phyloP scores from a whole-genome alignment of 345 rosid species.

The Pistacia atlantica region DNA sequence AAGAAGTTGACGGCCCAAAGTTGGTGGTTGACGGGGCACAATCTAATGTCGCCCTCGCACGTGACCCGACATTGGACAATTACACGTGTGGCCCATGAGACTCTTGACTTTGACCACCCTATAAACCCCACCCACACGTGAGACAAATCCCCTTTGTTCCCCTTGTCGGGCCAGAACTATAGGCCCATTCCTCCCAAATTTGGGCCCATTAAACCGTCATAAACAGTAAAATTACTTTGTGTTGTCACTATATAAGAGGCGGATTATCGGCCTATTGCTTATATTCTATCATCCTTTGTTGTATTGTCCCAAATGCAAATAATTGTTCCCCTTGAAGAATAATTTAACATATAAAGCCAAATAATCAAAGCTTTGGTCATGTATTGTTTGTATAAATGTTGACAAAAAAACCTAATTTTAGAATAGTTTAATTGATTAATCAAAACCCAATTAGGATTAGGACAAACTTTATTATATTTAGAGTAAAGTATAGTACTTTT shows the following conservation, averaged over 20 bases:
- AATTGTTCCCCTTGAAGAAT: not conserved
- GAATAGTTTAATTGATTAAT: no score
- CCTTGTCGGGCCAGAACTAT: constrained; percentile 19
- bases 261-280: not conserved
- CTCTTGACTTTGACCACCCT: constrained; percentile 29
- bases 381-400: not conserved
- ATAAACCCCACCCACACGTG: constrained; percentile 54
- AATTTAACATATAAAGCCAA: not conserved
- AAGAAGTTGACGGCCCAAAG: constrained; percentile 20
- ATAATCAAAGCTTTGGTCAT: not conserved
- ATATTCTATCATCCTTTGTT: not conserved
- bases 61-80: constrained; percentile 22
- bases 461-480: no score
- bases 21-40: constrained; percentile 22
- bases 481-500: no score
- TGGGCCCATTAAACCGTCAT: constrained; percentile 19
- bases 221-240: not conserved
- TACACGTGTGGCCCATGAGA: constrained; percentile 36
- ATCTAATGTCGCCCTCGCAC: constrained; percentile 28
- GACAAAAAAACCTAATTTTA: constrained; percentile 4
- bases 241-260: not conserved
- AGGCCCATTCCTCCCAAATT: constrained; percentile 17
- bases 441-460: no score
- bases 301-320: not conserved
- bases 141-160: constrained; percentile 28